Evolutionary conservation across 78 protist genomes (phyloP).

Genomic region (Dictyostelium brefeldianum): DNA sequence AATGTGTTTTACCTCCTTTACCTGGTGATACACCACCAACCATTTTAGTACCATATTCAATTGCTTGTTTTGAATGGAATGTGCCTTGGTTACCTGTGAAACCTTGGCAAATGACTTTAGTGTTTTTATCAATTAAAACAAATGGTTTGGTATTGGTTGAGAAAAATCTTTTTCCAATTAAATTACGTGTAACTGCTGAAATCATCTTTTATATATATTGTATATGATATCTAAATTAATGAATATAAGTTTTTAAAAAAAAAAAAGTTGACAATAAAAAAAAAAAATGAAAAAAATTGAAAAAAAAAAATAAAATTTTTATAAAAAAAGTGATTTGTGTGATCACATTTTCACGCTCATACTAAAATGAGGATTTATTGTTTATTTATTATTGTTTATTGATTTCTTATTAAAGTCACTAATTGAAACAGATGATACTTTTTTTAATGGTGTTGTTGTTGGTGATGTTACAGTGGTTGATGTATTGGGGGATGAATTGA

Average conservation of each 20-base stretch:
- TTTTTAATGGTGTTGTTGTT: not conserved
- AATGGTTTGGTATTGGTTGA: conserved; percentile 67
- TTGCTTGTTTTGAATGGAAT: conserved; percentile 96
- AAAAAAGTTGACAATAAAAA: not conserved
- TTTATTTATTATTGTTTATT: not conserved
- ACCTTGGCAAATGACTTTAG: conserved; percentile 99
- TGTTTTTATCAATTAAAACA: conserved; percentile 91
- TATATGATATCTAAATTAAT: not conserved
- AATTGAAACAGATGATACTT: too few species aligned
- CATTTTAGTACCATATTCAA: conserved; percentile 98
- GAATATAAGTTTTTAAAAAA: not conserved
- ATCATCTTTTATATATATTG: not conserved
- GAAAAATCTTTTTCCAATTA: not conserved
- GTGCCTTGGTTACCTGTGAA: conserved; percentile 99
- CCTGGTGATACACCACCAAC: conserved; percentile 98
- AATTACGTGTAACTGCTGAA: conserved; percentile 4
- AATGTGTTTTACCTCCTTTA: conserved; percentile 95
- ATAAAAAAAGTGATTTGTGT: too few species aligned
- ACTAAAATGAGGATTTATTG: too few species aligned
- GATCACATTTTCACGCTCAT: too few species aligned
- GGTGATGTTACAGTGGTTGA: not conserved
- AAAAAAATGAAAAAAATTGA: not conserved
- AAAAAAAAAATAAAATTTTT: not conserved
- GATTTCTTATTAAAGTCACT: not conserved
- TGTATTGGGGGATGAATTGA: not conserved